Conservation (phyloP, 1,139 yeast species). For the Taiozyma sp. region DNA sequence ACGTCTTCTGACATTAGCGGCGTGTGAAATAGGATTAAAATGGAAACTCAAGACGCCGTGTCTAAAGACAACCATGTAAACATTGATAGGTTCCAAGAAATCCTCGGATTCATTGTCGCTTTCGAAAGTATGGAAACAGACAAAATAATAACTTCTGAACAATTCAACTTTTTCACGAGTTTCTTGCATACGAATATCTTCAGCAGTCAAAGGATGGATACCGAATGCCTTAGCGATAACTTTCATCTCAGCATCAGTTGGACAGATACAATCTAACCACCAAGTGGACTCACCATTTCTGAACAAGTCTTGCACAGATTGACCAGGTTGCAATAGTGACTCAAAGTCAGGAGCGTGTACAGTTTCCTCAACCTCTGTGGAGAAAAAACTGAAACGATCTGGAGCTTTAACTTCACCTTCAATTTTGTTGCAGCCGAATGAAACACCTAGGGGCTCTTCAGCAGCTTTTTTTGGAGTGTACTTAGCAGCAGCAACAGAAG, state of each 20-base stretch:
- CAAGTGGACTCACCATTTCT: slow-evolving; percentile 44
- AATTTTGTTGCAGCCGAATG: slow-evolving; percentile 33
- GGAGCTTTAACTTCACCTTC: slow-evolving; percentile 41
- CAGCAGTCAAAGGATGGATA: slow-evolving; percentile 82
- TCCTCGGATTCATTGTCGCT: slow-evolving; percentile 75
- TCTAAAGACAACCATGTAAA: slow-evolving; percentile 82
- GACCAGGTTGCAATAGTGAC: slow-evolving; percentile 60
- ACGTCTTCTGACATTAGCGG: slow-evolving; percentile 86
- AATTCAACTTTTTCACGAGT: slow-evolving; percentile 82
- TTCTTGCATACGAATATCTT: slow-evolving; percentile 82
- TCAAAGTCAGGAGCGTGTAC: slow-evolving; percentile 86
- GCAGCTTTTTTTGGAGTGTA: slow-evolving; percentile 44
- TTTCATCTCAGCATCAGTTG: slow-evolving; percentile 67
- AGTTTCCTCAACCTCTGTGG: slow-evolving; percentile 79
- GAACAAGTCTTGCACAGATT: slow-evolving; percentile 63
- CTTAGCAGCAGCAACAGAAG: slow-evolving; percentile 52
- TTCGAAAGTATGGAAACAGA: slow-evolving; percentile 80
- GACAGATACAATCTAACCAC: slow-evolving; percentile 76
- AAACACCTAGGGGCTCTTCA: slow-evolving; percentile 24
- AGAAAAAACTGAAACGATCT: slow-evolving; percentile 80
- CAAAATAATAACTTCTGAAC: slow-evolving; percentile 71
- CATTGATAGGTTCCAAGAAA: slow-evolving; percentile 81
- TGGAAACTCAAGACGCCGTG: slow-evolving; percentile 85
- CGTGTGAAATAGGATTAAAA: slow-evolving; percentile 74
- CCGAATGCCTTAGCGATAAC: slow-evolving; percentile 66